Percentiles rank a stretch among this genome's conserved stretches.
Conservation (phyloP, 352 stramenopile species). For the Phytophthora fragariae region DNA sequence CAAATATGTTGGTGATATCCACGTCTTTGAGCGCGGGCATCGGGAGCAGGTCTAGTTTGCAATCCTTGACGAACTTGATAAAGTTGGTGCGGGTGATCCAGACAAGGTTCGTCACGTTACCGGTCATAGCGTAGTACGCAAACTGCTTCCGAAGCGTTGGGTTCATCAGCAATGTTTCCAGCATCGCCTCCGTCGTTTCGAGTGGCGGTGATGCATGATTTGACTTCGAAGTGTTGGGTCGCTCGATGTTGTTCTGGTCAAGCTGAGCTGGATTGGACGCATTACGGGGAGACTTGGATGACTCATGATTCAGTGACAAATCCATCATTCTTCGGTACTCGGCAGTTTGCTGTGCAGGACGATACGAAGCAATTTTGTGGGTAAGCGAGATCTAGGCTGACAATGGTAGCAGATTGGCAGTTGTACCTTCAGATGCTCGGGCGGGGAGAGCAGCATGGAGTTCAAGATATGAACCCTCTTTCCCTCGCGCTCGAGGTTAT, state of each 20-base stretch:
- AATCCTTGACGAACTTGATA: constrained; percentile 72
- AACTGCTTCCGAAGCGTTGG: constrained; percentile 70
- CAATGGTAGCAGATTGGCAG: background rate
- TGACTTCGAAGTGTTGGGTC: background rate
- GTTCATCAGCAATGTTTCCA: constrained; percentile 55
- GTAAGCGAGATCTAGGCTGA: background rate
- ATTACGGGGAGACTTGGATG: constrained; percentile 13
- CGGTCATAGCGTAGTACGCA: constrained; percentile 68
- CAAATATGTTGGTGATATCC: constrained; percentile 66
- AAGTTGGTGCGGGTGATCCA: constrained; percentile 71
- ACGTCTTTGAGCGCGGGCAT: constrained; percentile 52
- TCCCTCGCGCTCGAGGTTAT: constrained; percentile 63
- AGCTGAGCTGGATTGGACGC: background rate
- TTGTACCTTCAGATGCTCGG: constrained; percentile 53
- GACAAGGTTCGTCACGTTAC: constrained; percentile 71
- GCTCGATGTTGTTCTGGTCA: constrained; percentile 1
- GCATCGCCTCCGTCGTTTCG: constrained; percentile 24
- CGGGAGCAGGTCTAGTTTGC: constrained; percentile 48
- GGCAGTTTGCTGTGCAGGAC: constrained; percentile 33
- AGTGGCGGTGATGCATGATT: constrained; percentile 3
- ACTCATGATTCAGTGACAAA: constrained; percentile 38
- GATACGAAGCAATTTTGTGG: background rate
- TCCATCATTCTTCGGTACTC: constrained; percentile 55
- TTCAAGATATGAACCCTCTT: constrained; percentile 73
- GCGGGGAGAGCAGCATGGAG: constrained; percentile 55